phyloP scores from a whole-genome alignment of 2,329 filamentous ascomycete species.

The Verticillium nubilum region DNA sequence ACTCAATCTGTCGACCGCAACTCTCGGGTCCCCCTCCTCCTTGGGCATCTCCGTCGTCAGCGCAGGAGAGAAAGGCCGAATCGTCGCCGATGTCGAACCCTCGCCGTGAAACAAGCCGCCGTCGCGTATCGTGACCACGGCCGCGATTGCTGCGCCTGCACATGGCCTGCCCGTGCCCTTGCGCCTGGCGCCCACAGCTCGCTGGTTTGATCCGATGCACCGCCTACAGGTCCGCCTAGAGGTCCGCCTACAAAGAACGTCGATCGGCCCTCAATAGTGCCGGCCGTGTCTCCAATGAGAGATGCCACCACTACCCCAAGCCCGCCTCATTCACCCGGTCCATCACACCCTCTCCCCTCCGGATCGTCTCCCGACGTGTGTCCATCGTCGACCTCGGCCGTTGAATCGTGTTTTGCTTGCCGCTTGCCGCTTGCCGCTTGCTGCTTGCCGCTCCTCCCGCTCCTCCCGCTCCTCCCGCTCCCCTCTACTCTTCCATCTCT shows the following conservation, averaged over 20 bases:
- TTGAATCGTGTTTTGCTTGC: neutral
- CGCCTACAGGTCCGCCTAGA: too few species aligned
- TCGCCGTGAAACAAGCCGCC: neutral
- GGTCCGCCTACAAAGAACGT: neutral
- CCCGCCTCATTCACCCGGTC: neutral
- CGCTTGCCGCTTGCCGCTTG: neutral
- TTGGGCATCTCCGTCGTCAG: neutral
- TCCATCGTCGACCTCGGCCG: neutral
- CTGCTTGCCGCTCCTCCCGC: neutral
- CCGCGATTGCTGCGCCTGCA: neutral
- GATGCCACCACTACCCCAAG: neutral
- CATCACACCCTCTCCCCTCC: neutral
- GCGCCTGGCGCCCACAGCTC: too few species aligned
- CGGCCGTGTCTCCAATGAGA: neutral
- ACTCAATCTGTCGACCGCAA: constrained; percentile 12
- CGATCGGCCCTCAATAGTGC: neutral
- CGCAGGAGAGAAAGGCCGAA: constrained; percentile 13
- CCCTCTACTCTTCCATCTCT: neutral
- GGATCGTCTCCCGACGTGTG: neutral
- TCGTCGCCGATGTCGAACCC: constrained; percentile 12
- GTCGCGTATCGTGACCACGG: neutral
- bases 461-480: neutral
- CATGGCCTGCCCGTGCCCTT: neutral
- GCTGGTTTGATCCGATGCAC: neutral
- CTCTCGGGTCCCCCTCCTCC: constrained; percentile 1